Percentiles rank a stretch among this genome's conserved stretches.
phyloP scores from a whole-genome alignment of 2,329 filamentous ascomycete species.

The Fusarium sp. region DNA sequence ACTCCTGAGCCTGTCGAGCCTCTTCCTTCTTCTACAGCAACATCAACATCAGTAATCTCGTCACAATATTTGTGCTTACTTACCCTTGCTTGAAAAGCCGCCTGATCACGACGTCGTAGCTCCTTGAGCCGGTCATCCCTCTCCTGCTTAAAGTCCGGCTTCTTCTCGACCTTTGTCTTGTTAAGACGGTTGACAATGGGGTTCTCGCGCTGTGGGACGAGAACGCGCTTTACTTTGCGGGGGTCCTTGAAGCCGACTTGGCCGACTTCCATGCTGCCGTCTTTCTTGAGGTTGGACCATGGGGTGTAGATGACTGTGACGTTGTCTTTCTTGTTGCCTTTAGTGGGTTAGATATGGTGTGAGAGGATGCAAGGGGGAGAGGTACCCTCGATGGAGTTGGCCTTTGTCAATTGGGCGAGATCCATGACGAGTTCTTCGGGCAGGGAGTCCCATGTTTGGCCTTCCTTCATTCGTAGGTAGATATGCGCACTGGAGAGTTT shows the following conservation, averaged over 20 bases:
- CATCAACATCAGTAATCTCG: neutral
- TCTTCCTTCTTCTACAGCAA: constrained; percentile 78
- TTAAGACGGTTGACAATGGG: constrained; percentile 96
- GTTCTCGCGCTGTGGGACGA: constrained; percentile 86
- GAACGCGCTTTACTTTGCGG: constrained; percentile 83
- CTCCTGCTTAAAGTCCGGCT: constrained; percentile 85
- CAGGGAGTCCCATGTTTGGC: constrained; percentile 86
- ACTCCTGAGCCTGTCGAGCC: constrained; percentile 77
- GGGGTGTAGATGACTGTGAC: constrained; percentile 97
- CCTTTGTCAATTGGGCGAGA: constrained; percentile 97
- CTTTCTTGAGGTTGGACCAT: constrained; percentile 96
- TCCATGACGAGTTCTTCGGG: constrained; percentile 81
- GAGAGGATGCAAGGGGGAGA: neutral
- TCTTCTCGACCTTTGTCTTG: constrained; percentile 92
- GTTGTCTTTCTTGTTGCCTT: constrained; percentile 99
- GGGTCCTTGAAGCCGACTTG: constrained; percentile 95
- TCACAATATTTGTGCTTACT: constrained; percentile 29
- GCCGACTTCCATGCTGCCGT: constrained; percentile 93
- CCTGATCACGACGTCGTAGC: constrained; percentile 78
- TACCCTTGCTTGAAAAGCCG: constrained; percentile 72
- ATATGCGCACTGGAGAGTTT: constrained; percentile 97
- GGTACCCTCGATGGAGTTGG: constrained; percentile 96
- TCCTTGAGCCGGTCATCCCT: constrained; percentile 81
- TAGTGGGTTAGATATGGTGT: neutral
- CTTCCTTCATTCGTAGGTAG: constrained; percentile 86